Percentiles rank a stretch among this genome's conserved stretches.
These are phyloP conservation scores for Protea cynaroides DNA, from an alignment of 164 flowering plant genomes.

Conservation along the genomic window DNA sequence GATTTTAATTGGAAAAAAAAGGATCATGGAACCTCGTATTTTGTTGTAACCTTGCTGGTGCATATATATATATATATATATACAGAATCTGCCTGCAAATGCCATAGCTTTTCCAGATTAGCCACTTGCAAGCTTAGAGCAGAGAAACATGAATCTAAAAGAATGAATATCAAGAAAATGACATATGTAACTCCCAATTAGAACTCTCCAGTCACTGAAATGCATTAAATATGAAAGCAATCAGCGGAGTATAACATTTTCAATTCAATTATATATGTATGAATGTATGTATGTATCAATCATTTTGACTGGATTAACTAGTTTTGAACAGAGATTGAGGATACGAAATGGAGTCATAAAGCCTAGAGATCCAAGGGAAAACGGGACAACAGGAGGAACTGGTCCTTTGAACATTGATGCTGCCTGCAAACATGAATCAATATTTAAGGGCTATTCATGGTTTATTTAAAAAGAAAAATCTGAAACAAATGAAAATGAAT, in stretches of 20 bases:
- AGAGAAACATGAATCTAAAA: no score
- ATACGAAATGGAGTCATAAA: constrained; percentile 99
- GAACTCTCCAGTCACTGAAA: no score
- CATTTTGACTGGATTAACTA: background rate
- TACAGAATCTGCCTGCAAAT: no score
- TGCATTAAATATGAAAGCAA: background rate
- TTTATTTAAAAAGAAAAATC: background rate
- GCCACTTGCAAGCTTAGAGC: no score
- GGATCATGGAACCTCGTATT: no score
- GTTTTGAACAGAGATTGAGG: constrained; percentile 29
- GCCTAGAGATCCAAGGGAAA: constrained; percentile 92
- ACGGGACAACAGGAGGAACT: constrained; percentile 92
- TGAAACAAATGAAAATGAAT: background rate
- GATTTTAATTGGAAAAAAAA: no score
- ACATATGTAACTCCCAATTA: no score
- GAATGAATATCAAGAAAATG: no score
- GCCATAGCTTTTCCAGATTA: no score
- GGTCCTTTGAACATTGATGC: constrained; percentile 98
- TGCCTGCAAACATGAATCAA: constrained; percentile 53
- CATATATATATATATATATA: no score
- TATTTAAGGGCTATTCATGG: constrained; percentile 1
- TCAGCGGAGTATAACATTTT: background rate
- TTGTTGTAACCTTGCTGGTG: no score
- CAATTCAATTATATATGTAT: background rate
- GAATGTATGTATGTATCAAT: background rate